These are phyloP conservation scores for Wilhelminamyces savonicus DNA, from an alignment of 805 yeast genomes.

Conservation along the genomic window DNA sequence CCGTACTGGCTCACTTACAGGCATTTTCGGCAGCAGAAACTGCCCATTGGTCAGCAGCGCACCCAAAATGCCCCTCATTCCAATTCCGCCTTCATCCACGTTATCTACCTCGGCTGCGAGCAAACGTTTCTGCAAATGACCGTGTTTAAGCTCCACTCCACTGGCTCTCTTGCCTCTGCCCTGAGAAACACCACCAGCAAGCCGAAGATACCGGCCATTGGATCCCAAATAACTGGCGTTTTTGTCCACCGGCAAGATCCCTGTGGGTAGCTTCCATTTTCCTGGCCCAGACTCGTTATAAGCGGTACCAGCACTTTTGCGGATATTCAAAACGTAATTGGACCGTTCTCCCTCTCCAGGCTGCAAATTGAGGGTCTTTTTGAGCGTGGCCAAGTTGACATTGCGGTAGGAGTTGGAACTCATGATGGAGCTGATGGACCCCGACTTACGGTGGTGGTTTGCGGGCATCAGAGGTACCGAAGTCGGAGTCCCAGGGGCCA, in stretches of 20 bases:
- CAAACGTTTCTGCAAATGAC: constrained; percentile 56
- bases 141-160: constrained; percentile 55
- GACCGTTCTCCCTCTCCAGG: constrained; percentile 50
- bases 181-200: constrained; percentile 12
- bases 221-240: constrained; percentile 12
- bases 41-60: background rate
- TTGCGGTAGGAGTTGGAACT: constrained; percentile 27
- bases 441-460: constrained; percentile 13
- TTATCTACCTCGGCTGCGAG: constrained; percentile 75
- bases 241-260: constrained; percentile 43
- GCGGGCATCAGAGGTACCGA: background rate
- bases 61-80: too few species aligned
- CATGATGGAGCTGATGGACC: constrained; percentile 31
- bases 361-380: constrained; percentile 26
- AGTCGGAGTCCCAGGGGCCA: background rate
- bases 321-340: constrained; percentile 39
- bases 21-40: background rate
- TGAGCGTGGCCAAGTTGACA: constrained; percentile 32
- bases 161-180: constrained; percentile 22
- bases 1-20: too few species aligned
- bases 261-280: constrained; percentile 48
- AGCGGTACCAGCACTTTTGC: constrained; percentile 43
- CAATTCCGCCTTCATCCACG: constrained; percentile 2
- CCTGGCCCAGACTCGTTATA: constrained; percentile 42
- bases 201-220: constrained; percentile 22